Percentiles rank a stretch among this genome's conserved stretches.
These are phyloP conservation scores for Neopestalotiopsis sp. DNA, from an alignment of 2,329 filamentous ascomycete species.

Conservation along the genomic window DNA sequence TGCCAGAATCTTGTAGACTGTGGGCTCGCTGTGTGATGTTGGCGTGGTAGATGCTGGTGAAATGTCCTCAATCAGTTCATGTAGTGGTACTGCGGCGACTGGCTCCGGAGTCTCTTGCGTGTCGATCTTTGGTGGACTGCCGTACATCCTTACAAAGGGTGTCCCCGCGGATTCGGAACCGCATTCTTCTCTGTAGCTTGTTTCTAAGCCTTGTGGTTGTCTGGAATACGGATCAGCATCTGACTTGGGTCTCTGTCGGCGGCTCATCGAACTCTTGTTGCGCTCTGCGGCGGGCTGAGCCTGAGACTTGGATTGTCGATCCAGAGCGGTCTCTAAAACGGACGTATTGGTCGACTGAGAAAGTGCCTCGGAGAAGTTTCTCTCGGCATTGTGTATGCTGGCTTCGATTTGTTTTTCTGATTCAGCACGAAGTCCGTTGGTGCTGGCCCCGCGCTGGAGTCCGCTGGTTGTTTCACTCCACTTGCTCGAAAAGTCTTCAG, in stretches of 20 bases:
- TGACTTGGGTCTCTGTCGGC: slow-evolving; percentile 21
- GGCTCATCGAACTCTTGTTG: slow-evolving; percentile 19
- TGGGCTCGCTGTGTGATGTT: slow-evolving; percentile 24
- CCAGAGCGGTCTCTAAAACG: slow-evolving; percentile 35
- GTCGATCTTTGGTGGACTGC: slow-evolving; percentile 23
- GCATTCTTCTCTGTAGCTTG: slow-evolving; percentile 51
- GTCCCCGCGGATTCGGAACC: slow-evolving; percentile 41
- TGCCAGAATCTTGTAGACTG: slow-evolving; percentile 68
- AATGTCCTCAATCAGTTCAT: slow-evolving; percentile 19
- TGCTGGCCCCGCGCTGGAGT: slow-evolving; percentile 17
- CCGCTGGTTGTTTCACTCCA: slow-evolving; percentile 40
- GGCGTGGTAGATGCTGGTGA: slow-evolving; percentile 18
- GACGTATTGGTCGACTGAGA: slow-evolving; percentile 28
- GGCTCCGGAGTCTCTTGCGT: slow-evolving; percentile 8
- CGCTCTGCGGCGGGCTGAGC: slow-evolving; percentile 16
- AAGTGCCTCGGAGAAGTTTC: slow-evolving; percentile 29
- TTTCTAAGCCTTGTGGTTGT: slow-evolving; percentile 54
- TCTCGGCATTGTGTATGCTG: slow-evolving; percentile 30
- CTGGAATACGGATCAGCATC: slow-evolving; percentile 48
- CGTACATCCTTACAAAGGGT: slow-evolving; percentile 42
- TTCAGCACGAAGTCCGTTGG: slow-evolving; percentile 25
- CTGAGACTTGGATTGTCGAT: slow-evolving; percentile 28
- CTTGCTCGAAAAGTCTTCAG: slow-evolving; percentile 53
- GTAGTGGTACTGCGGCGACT: slow-evolving; percentile 17
- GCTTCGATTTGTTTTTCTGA: slow-evolving; percentile 24